Percentiles rank a stretch among this genome's conserved stretches.
phyloP scores from a whole-genome alignment of 176 grass and related monocot species.

The Raddia distichophylla region DNA sequence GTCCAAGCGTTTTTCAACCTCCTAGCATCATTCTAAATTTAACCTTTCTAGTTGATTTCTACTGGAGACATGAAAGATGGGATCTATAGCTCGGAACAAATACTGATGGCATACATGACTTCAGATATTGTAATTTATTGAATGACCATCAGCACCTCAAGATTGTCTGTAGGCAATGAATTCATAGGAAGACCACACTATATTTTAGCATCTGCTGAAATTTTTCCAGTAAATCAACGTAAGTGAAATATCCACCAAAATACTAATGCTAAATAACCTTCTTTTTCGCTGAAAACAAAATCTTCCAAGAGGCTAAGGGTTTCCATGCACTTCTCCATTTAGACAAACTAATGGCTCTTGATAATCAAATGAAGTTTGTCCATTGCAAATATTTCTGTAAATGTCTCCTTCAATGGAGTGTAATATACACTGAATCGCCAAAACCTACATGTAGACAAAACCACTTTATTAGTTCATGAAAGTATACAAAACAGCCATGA shows the following conservation, averaged over 20 bases:
- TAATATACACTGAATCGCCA: background rate
- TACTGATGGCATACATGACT: conserved; percentile 1
- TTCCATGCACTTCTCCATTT: conserved; percentile 27
- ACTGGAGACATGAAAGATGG: background rate
- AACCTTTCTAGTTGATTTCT: conserved; percentile 19
- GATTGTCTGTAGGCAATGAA: conserved; percentile 29
- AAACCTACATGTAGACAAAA: conserved; percentile 38
- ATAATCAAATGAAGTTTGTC: background rate
- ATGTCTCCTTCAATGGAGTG: background rate
- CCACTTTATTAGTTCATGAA: conserved; percentile 14
- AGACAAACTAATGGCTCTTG: conserved; percentile 3
- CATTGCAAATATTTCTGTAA: conserved; percentile 18
- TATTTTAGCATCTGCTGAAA: conserved; percentile 26
- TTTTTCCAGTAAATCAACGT: background rate
- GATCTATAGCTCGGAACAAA: background rate
- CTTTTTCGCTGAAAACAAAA: background rate
- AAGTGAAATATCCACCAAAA: background rate
- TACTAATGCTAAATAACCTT: background rate
- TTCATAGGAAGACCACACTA: conserved; percentile 1
- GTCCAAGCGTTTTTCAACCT: background rate
- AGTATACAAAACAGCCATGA: background rate
- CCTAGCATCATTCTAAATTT: conserved; percentile 14
- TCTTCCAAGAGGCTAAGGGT: background rate
- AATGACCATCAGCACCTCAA: conserved; percentile 1
- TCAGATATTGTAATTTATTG: conserved; percentile 32